A percentile compares a stretch with the other conserved stretches of the same genome.
These are phyloP conservation scores for Marasmius tenuissimus DNA, from an alignment of 1,284 basidiomycete genomes.

Conservation along the genomic window DNA sequence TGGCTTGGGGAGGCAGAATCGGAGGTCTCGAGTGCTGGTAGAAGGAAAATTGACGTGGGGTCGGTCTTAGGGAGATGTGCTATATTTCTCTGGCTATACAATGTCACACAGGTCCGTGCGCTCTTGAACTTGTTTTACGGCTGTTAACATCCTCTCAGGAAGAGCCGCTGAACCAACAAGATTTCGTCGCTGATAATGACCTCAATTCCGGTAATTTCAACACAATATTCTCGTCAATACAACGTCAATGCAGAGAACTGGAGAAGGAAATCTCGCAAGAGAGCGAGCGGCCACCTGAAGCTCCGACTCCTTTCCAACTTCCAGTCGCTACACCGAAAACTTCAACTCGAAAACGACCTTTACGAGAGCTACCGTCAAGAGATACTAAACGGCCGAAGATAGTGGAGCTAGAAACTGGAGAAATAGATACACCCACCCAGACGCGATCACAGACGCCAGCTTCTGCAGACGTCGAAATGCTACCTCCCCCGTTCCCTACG, in stretches of 20 bases:
- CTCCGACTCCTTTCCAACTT: neutral
- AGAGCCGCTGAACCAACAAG: neutral
- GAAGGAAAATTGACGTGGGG: neutral
- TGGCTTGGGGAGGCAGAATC: neutral
- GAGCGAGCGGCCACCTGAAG: neutral
- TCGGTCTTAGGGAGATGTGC: slow-evolving; percentile 9
- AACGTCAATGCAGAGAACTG: neutral
- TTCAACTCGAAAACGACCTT: slow-evolving; percentile 11
- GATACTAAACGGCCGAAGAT: neutral
- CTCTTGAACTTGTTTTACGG: neutral
- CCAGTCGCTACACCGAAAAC: slow-evolving; percentile 2
- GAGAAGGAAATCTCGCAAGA: neutral
- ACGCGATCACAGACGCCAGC: neutral
- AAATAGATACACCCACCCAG: neutral
- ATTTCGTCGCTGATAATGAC: neutral
- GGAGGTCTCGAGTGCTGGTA: neutral
- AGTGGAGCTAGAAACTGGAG: slow-evolving; percentile 1
- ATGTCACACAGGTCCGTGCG: slow-evolving; percentile 15
- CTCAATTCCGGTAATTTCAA: neutral
- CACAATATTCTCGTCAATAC: slow-evolving; percentile 1
- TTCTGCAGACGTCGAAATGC: neutral
- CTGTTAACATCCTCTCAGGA: neutral
- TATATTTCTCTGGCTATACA: slow-evolving; percentile 25
- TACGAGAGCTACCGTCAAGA: neutral
- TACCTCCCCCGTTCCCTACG: neutral